Evolutionary conservation across 1,284 basidiomycete species (phyloP), one percentile per base, ranked within the genome.

Genomic region (Coniferiporia sulphurascens): DNA sequence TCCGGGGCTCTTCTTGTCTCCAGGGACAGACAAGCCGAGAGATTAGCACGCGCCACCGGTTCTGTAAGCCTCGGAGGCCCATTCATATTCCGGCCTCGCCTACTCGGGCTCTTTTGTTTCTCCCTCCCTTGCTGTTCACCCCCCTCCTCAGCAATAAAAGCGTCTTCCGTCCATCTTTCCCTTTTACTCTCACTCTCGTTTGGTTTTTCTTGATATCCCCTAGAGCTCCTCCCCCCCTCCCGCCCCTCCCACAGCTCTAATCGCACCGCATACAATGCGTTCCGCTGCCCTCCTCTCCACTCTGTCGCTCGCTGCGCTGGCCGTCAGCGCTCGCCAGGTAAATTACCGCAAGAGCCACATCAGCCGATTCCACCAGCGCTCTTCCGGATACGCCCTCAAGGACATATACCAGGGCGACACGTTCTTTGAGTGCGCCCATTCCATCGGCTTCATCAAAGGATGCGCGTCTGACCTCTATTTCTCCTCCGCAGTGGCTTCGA

Each of bases 401-500:
- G 69, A 69, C 56, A 60, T 62, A 41, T 66, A 62, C 55, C 55
- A 64, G 27, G 68, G 68, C 22, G 32, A 66, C 38, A 59, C 48
- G 19, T 70, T 70, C 61, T 70, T 70, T 57, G 65, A 70, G 68
- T 70, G 48, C 61, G 65, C 65, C 4, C 5, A 27, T 27, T 44
- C 43, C 21, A 13, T 1, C 19, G 8, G 32, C 19, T 35, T 17
- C 34, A 38, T n/a, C 36, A 3, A 46, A 36, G 22, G 43, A 48
- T 36, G 38, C 22, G 35, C 21, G 32, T 36, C 44, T 41, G 32
- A 43, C 34, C 48, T 43, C 51, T 48, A 58, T 46, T 32, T 15
- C 57, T 46, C 56, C 35, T 58, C 21, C 44, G 34, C 61, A 88
- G 86, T 55, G 66, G 78, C 49, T 90, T 83, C 82, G 68, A 81